These are phyloP conservation scores for Fusarium sp. DNA, from an alignment of 2,329 filamentous ascomycete species.

Conservation along the genomic window DNA sequence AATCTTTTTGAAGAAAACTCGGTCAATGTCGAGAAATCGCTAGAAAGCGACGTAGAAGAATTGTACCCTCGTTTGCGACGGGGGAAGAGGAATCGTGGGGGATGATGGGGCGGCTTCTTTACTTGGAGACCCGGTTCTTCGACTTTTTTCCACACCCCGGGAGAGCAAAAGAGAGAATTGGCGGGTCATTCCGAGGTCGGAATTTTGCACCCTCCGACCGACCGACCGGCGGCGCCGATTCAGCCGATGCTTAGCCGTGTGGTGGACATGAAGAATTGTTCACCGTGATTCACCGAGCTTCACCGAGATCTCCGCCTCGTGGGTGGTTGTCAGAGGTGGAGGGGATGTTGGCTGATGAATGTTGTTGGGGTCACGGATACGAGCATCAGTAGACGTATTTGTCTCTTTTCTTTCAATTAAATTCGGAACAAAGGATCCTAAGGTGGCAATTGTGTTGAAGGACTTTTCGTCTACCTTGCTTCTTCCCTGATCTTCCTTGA, in stretches of 20 bases:
- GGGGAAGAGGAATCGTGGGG: constrained; percentile 35
- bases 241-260: constrained; percentile 42
- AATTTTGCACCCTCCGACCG: constrained; percentile 45
- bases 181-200: constrained; percentile 44
- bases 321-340: constrained; percentile 1
- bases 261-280: not conserved
- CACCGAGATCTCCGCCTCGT: constrained; percentile 19
- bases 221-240: constrained; percentile 23
- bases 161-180: constrained; percentile 24
- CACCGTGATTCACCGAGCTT: constrained; percentile 15
- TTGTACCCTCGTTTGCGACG: constrained; percentile 41
- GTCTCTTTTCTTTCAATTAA: not conserved
- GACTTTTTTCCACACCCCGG: constrained; percentile 41
- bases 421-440: not conserved
- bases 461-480: not conserved
- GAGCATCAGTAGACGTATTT: not conserved
- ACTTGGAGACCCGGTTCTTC: constrained; percentile 20
- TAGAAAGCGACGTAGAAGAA: constrained; percentile 36
- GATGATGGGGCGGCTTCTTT: constrained; percentile 21
- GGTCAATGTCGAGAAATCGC: constrained; percentile 21
- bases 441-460: not conserved
- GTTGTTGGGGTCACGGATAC: not conserved
- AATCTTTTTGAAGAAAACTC: not conserved
- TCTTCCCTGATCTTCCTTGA: not conserved
- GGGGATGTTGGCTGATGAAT: constrained; percentile 2